Conservation (phyloP, 2,329 filamentous ascomycete genomes). For the Aspergillus sp. region DNA sequence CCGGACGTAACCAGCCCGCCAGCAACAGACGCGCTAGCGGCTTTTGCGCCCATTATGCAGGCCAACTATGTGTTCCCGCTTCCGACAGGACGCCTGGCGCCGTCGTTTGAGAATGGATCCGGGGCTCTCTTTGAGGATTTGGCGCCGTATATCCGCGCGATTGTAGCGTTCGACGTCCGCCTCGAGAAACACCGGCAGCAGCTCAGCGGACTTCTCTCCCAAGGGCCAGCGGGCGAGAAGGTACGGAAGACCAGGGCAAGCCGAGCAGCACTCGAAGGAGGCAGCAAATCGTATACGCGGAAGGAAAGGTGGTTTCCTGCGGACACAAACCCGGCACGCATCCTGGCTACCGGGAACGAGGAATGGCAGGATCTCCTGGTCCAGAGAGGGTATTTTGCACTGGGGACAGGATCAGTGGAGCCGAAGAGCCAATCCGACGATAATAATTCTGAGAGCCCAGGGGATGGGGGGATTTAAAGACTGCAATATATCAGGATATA, state of each 20-base stretch:
- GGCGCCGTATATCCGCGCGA: constrained; percentile 80
- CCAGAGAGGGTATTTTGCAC: constrained; percentile 22
- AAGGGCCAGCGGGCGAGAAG: constrained; percentile 46
- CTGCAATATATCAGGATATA: background rate
- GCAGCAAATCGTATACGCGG: constrained; percentile 55
- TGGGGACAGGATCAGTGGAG: constrained; percentile 8
- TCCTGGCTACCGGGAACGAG: constrained; percentile 54
- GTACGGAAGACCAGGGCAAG: constrained; percentile 64
- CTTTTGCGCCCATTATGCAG: constrained; percentile 45
- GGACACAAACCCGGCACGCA: constrained; percentile 49
- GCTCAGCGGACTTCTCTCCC: constrained; percentile 53
- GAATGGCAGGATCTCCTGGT: constrained; percentile 33
- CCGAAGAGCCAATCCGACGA: constrained; percentile 6
- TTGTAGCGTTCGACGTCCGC: constrained; percentile 64
- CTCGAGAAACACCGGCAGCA: constrained; percentile 59
- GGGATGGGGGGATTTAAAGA: constrained; percentile 9
- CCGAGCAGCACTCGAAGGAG: constrained; percentile 67
- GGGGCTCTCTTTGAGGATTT: constrained; percentile 62
- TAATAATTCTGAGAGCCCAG: constrained; percentile 10
- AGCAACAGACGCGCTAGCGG: constrained; percentile 34
- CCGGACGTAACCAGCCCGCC: constrained; percentile 16
- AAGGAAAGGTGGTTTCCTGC: constrained; percentile 63
- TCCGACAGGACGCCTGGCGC: constrained; percentile 39
- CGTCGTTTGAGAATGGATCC: constrained; percentile 66
- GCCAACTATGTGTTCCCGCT: constrained; percentile 24